Percentiles rank a stretch among this genome's conserved stretches.
phyloP scores from a whole-genome alignment of 257 asterid species.

The Solanum paucissectum region DNA sequence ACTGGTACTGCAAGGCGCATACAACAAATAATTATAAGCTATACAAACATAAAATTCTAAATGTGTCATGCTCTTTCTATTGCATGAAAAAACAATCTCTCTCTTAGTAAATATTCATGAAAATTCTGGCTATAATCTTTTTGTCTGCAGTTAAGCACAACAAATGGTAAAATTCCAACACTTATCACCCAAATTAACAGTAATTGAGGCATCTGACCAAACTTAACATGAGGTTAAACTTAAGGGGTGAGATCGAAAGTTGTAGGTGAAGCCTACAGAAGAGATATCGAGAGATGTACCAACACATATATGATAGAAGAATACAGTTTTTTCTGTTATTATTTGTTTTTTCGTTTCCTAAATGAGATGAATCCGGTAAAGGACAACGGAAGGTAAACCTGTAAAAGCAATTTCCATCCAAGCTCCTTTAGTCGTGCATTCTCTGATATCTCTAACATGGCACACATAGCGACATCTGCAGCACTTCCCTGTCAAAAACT shows the following conservation, averaged over 20 bases:
- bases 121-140: background rate
- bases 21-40: background rate
- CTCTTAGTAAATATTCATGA: background rate
- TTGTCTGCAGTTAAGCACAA: background rate
- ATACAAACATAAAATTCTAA: background rate
- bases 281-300: background rate
- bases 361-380: background rate
- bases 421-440: conserved; percentile 56
- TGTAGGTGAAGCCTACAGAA: background rate
- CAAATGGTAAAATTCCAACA: background rate
- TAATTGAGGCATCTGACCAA: background rate
- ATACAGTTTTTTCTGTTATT: background rate
- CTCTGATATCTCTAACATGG: conserved; percentile 80
- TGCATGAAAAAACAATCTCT: background rate
- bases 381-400: conserved; percentile 30
- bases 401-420: conserved; percentile 84
- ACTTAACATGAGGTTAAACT: background rate
- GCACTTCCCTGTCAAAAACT: conserved; percentile 77
- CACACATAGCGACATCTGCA: conserved; percentile 98
- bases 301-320: background rate
- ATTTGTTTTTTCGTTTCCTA: background rate
- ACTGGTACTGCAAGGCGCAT: background rate
- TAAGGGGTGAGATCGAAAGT: background rate
- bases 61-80: background rate
- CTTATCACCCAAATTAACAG: background rate